Evolutionary conservation across 1,284 basidiomycete genomes (phyloP).

Genomic region (Leccinum pachyderme): DNA sequence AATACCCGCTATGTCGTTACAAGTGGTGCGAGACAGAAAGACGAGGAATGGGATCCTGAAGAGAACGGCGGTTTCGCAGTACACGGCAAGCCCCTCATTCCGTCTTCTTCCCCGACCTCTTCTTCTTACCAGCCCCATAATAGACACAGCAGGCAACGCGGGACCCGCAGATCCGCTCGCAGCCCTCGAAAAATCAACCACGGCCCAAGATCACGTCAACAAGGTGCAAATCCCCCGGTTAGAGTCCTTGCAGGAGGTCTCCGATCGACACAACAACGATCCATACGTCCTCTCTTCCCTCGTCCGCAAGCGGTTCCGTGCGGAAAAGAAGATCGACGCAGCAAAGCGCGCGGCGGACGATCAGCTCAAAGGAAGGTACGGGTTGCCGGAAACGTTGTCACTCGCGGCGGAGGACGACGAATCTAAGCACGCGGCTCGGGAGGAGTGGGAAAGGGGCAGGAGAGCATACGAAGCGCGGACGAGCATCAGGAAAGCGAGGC

Average conservation of each 20-base stretch:
- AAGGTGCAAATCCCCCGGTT: slow-evolving; percentile 76
- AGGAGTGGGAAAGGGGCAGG: slow-evolving; percentile 56
- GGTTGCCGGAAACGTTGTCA: slow-evolving; percentile 60
- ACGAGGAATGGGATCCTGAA: slow-evolving; percentile 94
- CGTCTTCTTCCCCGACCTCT: too few species aligned
- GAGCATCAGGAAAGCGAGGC: slow-evolving; percentile 47
- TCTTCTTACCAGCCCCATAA: background rate
- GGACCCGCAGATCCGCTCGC: slow-evolving; percentile 77
- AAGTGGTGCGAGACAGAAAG: slow-evolving; percentile 86
- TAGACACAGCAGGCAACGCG: slow-evolving; percentile 72
- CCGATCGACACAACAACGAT: slow-evolving; percentile 76
- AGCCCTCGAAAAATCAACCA: slow-evolving; percentile 83
- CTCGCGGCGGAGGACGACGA: slow-evolving; percentile 61
- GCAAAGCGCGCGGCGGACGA: slow-evolving; percentile 68
- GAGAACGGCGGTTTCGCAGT: slow-evolving; percentile 93
- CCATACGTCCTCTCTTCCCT: slow-evolving; percentile 79
- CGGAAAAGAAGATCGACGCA: slow-evolving; percentile 78
- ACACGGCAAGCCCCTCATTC: slow-evolving; percentile 51
- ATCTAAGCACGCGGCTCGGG: slow-evolving; percentile 54
- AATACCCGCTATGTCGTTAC: slow-evolving; percentile 94
- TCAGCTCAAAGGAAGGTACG: slow-evolving; percentile 68
- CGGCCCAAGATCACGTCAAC: slow-evolving; percentile 69
- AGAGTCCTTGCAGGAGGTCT: slow-evolving; percentile 71
- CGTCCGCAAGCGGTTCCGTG: slow-evolving; percentile 78
- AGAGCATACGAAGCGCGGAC: slow-evolving; percentile 42